Percentiles rank a stretch among this genome's conserved stretches.
These are phyloP conservation scores for Anisogramma anomala DNA, from an alignment of 2,329 filamentous ascomycete genomes.

Conservation along the genomic window DNA sequence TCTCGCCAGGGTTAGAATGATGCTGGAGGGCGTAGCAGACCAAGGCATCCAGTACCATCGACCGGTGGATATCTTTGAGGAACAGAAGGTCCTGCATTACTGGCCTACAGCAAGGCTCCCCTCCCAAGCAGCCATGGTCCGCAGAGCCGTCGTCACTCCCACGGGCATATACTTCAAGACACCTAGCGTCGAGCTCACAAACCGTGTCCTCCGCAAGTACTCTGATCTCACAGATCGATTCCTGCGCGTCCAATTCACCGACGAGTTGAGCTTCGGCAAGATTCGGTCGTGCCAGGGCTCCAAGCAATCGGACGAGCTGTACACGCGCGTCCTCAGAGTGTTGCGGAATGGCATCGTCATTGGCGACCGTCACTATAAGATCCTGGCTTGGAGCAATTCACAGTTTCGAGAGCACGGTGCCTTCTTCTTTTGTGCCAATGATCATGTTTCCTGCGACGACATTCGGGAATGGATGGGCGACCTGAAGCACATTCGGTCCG, in stretches of 20 bases:
- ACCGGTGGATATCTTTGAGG: conserved; percentile 60
- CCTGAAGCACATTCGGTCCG: conserved; percentile 65
- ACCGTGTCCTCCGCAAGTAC: conserved; percentile 71
- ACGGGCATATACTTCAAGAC: conserved; percentile 69
- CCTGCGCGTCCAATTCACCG: conserved; percentile 77
- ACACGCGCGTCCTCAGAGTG: conserved; percentile 58
- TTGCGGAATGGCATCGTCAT: conserved; percentile 70
- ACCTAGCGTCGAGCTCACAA: conserved; percentile 74
- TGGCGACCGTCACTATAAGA: conserved; percentile 72
- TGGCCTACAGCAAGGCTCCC: conserved; percentile 44
- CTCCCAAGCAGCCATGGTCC: conserved; percentile 60
- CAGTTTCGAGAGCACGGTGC: conserved; percentile 86
- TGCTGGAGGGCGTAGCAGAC: conserved; percentile 66
- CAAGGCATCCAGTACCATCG: conserved; percentile 50
- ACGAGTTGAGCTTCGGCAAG: conserved; percentile 56
- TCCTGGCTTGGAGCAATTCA: conserved; percentile 89
- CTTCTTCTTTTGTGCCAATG: conserved; percentile 76
- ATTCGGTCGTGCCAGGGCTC: conserved; percentile 45
- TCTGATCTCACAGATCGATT: conserved; percentile 63
- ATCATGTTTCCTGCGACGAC: conserved; percentile 54
- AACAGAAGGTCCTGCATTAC: conserved; percentile 37
- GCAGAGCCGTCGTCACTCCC: conserved; percentile 71
- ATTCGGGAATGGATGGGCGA: conserved; percentile 83
- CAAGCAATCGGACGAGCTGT: conserved; percentile 55
- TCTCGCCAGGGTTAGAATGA: conserved; percentile 42